A percentile compares a stretch with the other conserved stretches of the same genome.
phyloP scores from a whole-genome alignment of 768 basidiomycete genomes.

The Naematelia encephala region DNA sequence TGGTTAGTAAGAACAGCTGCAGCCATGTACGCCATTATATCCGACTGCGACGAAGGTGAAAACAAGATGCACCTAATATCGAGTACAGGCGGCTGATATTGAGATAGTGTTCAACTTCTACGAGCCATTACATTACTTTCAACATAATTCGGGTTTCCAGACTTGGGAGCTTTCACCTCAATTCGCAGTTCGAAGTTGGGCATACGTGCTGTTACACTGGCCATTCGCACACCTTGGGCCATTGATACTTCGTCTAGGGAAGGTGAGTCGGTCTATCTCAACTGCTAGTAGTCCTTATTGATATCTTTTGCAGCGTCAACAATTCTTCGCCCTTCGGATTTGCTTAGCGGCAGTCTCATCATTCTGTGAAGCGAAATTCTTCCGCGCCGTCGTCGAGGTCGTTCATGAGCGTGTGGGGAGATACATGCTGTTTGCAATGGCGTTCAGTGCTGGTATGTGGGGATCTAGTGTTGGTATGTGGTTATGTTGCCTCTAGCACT shows the following conservation, averaged over 20 bases:
- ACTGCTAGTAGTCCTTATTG: neutral
- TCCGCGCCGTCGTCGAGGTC: conserved; percentile 71
- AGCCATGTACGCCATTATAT: conserved; percentile 93
- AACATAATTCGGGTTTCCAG: conserved; percentile 83
- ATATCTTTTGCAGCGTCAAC: conserved; percentile 61
- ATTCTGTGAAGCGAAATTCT: conserved; percentile 76
- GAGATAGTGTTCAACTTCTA: conserved; percentile 91
- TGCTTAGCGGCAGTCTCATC: conserved; percentile 69
- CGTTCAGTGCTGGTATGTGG: conserved; percentile 93
- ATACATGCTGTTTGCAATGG: conserved; percentile 83
- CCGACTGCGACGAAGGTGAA: conserved; percentile 95
- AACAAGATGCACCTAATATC: neutral
- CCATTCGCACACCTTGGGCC: conserved; percentile 58
- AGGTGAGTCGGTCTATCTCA: conserved; percentile 57
- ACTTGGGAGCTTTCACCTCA: conserved; percentile 95
- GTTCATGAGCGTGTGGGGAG: conserved; percentile 86
- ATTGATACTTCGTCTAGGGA: conserved; percentile 55
- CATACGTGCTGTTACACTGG: conserved; percentile 79
- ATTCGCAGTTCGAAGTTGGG: conserved; percentile 92
- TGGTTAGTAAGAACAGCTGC: conserved; percentile 72
- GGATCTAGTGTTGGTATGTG: conserved; percentile 73
- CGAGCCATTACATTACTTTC: conserved; percentile 93
- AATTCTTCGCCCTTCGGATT: conserved; percentile 86
- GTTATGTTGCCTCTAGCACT: neutral
- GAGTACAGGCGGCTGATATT: neutral